Percentiles rank a stretch among this genome's conserved stretches.
Conservation (phyloP, 768 basidiomycete genomes). For the Amanita rubescens region DNA sequence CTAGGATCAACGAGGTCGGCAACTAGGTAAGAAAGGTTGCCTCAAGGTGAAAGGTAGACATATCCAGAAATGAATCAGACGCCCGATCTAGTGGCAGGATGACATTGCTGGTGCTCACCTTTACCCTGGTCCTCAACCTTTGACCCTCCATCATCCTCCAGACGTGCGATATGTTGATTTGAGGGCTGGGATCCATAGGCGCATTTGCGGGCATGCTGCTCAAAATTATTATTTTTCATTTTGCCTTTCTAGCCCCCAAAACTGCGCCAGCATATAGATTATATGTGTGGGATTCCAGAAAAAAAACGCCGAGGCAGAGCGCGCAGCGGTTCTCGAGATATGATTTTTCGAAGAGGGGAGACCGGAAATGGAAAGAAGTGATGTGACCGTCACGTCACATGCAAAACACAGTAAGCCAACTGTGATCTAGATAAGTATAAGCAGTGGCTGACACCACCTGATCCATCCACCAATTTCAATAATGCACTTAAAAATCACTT, state of each 20-base stretch:
- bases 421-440: too few species aligned
- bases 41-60: conserved; percentile 23
- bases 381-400: conserved; percentile 2
- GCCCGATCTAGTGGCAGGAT: neutral
- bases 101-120: too few species aligned
- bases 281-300: neutral
- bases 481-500: too few species aligned
- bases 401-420: too few species aligned
- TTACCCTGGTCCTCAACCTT: too few species aligned
- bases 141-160: too few species aligned
- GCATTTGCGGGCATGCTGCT: neutral
- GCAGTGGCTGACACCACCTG: too few species aligned
- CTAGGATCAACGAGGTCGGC: conserved; percentile 49
- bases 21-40: conserved; percentile 48
- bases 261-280: neutral
- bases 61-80: conserved; percentile 8
- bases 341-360: neutral
- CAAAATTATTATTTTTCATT: neutral
- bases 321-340: neutral
- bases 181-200: neutral
- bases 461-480: too few species aligned
- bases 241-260: neutral
- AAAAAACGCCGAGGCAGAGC: neutral
- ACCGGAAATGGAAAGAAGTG: neutral
- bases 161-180: too few species aligned